phyloP scores from a whole-genome alignment of 768 basidiomycete species.

The Pulveroboletus sp. region DNA sequence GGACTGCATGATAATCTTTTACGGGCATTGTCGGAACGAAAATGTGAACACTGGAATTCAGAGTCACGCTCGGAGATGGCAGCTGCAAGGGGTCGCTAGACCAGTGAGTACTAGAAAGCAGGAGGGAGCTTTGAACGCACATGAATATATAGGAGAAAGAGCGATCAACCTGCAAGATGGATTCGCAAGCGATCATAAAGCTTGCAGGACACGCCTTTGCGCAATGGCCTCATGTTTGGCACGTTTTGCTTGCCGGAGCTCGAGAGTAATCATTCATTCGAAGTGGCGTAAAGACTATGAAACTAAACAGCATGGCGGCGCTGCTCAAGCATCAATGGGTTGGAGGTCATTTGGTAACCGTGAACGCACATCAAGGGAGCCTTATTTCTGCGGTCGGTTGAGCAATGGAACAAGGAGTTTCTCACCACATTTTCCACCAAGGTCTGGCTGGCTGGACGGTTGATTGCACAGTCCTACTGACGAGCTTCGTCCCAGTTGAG shows the following conservation, averaged over 20 bases:
- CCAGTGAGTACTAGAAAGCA: constrained; percentile 12
- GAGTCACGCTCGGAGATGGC: constrained; percentile 6
- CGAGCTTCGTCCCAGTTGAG: neutral
- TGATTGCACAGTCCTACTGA: constrained; percentile 4
- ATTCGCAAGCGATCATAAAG: constrained; percentile 25
- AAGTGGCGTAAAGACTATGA: constrained; percentile 16
- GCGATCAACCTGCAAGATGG: constrained; percentile 19
- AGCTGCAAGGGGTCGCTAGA: constrained; percentile 5
- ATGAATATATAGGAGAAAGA: constrained; percentile 28
- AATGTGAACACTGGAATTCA: constrained; percentile 7
- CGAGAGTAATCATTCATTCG: constrained; percentile 28
- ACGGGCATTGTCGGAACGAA: constrained; percentile 28
- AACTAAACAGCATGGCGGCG: constrained; percentile 13
- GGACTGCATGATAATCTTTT: constrained; percentile 36
- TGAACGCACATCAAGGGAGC: neutral
- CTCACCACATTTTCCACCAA: neutral
- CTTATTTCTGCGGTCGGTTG: neutral
- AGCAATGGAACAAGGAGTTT: neutral
- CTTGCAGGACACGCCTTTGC: constrained; percentile 18
- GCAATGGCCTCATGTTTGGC: constrained; percentile 29
- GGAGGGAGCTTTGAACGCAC: constrained; percentile 12
- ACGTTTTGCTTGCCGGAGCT: constrained; percentile 33
- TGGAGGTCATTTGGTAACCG: neutral
- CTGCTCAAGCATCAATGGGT: no score
- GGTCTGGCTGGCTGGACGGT: neutral